A percentile compares a stretch with the other conserved stretches of the same genome.
phyloP scores from a whole-genome alignment of 768 basidiomycete species.

The Podaxis rugospora region DNA sequence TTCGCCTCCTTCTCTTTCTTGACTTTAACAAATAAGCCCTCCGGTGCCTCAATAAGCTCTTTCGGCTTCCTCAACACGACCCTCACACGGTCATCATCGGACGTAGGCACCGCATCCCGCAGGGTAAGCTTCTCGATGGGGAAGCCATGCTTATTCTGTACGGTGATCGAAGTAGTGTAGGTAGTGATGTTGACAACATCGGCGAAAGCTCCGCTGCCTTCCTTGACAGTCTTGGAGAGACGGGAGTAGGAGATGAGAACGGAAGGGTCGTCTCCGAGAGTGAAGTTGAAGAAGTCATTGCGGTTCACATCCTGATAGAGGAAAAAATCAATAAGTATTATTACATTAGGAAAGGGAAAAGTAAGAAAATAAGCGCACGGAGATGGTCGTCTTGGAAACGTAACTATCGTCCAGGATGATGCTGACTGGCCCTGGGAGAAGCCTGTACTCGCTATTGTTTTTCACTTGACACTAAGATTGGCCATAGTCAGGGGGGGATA shows the following conservation, averaged over 20 bases:
- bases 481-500: neutral
- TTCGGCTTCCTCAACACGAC: constrained; percentile 44
- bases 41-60: constrained; percentile 40
- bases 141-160: constrained; percentile 47
- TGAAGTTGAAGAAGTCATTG: constrained; percentile 49
- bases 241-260: constrained; percentile 43
- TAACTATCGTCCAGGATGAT: constrained; percentile 56
- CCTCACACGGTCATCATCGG: constrained; percentile 35
- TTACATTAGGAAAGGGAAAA: neutral
- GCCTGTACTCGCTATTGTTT: constrained; percentile 53
- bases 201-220: constrained; percentile 35
- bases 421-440: constrained; percentile 49
- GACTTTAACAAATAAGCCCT: constrained; percentile 31
- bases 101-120: constrained; percentile 41
- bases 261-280: constrained; percentile 44
- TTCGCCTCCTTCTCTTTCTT: constrained; percentile 5
- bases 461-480: constrained; percentile 40
- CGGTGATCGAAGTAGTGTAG: constrained; percentile 39
- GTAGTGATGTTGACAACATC: constrained; percentile 40
- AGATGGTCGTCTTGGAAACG: constrained; percentile 49
- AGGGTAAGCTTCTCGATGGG: constrained; percentile 39
- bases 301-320: constrained; percentile 38
- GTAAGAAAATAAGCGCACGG: constrained; percentile 23
- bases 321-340: neutral
- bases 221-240: constrained; percentile 29